Evolutionary conservation across 1,284 basidiomycete species (phyloP).

Genomic region (Schizophyllum commune): DNA sequence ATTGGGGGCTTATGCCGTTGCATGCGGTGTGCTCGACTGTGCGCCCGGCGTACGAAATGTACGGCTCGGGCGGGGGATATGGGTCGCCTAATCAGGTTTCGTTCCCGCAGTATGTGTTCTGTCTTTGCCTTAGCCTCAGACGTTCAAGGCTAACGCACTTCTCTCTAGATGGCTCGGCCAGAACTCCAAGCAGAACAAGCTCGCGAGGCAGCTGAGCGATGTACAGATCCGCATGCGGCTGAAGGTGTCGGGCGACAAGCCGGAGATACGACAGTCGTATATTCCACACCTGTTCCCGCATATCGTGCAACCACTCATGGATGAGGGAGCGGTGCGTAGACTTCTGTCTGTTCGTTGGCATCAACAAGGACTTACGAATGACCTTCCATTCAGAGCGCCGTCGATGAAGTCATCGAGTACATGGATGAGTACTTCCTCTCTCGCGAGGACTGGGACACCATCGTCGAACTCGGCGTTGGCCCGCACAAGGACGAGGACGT

Average conservation of each 20-base stretch:
- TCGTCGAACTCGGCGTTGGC: slow-evolving; percentile 89
- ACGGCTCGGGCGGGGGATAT: slow-evolving; percentile 64
- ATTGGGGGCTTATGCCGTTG: slow-evolving; percentile 92
- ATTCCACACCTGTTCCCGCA: slow-evolving; percentile 78
- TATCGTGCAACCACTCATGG: slow-evolving; percentile 74
- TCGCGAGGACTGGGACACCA: slow-evolving; percentile 93
- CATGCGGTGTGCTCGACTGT: slow-evolving; percentile 91
- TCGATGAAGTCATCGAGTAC: slow-evolving; percentile 74
- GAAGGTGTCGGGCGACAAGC: slow-evolving; percentile 82
- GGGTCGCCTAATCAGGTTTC: slow-evolving; percentile 60
- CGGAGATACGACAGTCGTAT: slow-evolving; percentile 88
- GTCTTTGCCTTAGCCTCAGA: neutral
- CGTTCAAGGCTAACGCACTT: too few species aligned
- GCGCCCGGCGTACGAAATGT: slow-evolving; percentile 75
- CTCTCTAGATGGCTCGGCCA: slow-evolving; percentile 85
- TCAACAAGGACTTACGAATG: slow-evolving; percentile 2
- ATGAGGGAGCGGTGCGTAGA: slow-evolving; percentile 53
- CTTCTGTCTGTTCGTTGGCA: neutral
- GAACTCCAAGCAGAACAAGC: slow-evolving; percentile 88
- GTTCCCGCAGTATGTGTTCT: slow-evolving; percentile 71
- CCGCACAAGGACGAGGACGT: slow-evolving; percentile 67
- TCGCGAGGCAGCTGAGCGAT: slow-evolving; percentile 78
- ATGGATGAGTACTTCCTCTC: slow-evolving; percentile 96
- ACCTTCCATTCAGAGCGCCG: slow-evolving; percentile 49
- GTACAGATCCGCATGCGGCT: slow-evolving; percentile 94